phyloP scores from a whole-genome alignment of 176 grass and related monocot genomes.

The Areca catechu region DNA sequence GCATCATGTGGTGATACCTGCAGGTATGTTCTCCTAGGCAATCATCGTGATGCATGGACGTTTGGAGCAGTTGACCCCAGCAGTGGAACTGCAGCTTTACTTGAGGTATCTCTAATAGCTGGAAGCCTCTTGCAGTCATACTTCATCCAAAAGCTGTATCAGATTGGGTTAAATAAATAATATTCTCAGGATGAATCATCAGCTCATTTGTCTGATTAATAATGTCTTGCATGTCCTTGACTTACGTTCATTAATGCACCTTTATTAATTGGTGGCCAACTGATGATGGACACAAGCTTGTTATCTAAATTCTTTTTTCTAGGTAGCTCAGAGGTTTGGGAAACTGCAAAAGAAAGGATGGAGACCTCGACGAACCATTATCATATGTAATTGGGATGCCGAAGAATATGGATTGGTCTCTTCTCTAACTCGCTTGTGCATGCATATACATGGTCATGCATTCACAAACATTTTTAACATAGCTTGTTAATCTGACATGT shows the following conservation, averaged over 20 bases:
- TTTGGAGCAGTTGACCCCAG: constrained; percentile 82
- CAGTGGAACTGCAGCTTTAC: constrained; percentile 76
- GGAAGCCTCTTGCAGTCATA: no score
- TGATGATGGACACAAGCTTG: no score
- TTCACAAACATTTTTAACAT: no score
- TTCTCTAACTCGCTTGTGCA: constrained; percentile 12
- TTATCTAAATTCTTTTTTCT: constrained; percentile 2
- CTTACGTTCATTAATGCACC: no score
- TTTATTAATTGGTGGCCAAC: no score
- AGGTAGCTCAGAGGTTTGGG: constrained; percentile 70
- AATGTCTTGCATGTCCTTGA: no score
- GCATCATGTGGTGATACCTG: not conserved
- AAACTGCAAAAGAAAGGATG: constrained; percentile 71
- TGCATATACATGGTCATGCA: no score
- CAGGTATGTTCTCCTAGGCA: constrained; percentile 84
- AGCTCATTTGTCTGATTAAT: no score
- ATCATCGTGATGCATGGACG: constrained; percentile 95
- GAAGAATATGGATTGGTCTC: constrained; percentile 37
- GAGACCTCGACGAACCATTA: constrained; percentile 77
- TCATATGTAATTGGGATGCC: constrained; percentile 87
- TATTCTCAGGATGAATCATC: no score
- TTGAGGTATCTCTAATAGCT: constrained; percentile 44
- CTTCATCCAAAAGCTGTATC: no score
- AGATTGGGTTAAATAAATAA: no score
- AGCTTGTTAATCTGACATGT: no score